phyloP scores from a whole-genome alignment of 768 basidiomycete genomes.

The Lactifluus echinatus region DNA sequence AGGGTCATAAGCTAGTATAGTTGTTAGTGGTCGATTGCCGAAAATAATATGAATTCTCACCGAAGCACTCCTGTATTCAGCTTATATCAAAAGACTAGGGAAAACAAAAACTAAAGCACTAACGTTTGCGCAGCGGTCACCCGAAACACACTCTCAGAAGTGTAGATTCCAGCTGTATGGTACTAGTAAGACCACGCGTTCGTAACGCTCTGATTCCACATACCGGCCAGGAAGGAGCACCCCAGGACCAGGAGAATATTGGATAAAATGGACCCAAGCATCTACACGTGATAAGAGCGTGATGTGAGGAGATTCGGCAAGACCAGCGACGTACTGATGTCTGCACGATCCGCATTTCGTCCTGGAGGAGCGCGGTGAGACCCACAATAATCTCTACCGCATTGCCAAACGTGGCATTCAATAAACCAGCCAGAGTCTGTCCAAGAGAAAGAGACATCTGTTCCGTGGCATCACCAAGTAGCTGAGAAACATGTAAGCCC shows the following conservation, averaged over 20 bases:
- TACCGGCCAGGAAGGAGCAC: slow-evolving; percentile 81
- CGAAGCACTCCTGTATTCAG: slow-evolving; percentile 11
- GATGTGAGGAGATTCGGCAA: background rate
- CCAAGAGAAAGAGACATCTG: slow-evolving; percentile 73
- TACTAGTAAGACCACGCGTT: background rate
- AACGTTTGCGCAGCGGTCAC: slow-evolving; percentile 83
- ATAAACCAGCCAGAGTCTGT: slow-evolving; percentile 75
- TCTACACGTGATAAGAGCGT: slow-evolving; percentile 32
- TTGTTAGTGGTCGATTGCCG: background rate
- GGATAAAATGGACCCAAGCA: slow-evolving; percentile 86
- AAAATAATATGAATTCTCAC: slow-evolving; percentile 1
- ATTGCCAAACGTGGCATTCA: slow-evolving; percentile 81
- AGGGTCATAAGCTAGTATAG: slow-evolving; percentile 66
- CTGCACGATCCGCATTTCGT: slow-evolving; percentile 82
- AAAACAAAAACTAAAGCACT: slow-evolving; percentile 24
- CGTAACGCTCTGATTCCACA: slow-evolving; percentile 17
- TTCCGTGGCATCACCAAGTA: slow-evolving; percentile 76
- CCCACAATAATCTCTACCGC: slow-evolving; percentile 89
- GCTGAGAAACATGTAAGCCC: slow-evolving; percentile 28
- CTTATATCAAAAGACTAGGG: background rate
- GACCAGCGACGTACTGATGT: slow-evolving; percentile 52
- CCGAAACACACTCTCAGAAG: slow-evolving; percentile 63
- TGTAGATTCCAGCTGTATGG: slow-evolving; percentile 51
- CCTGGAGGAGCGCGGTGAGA: slow-evolving; percentile 64
- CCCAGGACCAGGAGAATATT: slow-evolving; percentile 87